Conservation (phyloP, 805 yeast species). For the Myxozyma melibiosi region DNA sequence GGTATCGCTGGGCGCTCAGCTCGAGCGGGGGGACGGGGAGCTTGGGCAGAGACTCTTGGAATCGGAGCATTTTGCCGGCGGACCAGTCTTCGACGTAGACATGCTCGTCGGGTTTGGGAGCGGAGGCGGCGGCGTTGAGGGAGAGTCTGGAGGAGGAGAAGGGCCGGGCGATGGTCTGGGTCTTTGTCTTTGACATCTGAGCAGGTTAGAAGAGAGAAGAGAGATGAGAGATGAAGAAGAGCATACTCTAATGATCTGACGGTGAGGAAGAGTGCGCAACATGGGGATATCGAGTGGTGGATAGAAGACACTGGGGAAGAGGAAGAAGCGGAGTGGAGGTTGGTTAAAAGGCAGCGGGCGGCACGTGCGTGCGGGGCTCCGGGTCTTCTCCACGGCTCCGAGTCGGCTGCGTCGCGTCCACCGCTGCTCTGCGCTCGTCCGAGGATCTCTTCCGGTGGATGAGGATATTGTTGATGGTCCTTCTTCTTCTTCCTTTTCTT, state of each 20-base stretch:
- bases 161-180: conserved; percentile 10
- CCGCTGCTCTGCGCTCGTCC: conserved; percentile 12
- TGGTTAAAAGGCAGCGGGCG: neutral
- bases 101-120: conserved; percentile 13
- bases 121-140: conserved; percentile 22
- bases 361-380: conserved; percentile 15
- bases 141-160: conserved; percentile 10
- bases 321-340: neutral
- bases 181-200: conserved; percentile 1
- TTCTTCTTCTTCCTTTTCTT: neutral
- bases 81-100: conserved; percentile 42
- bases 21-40: conserved; percentile 85
- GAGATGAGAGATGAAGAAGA: neutral
- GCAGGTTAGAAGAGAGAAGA: neutral
- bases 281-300: no score
- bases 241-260: no score
- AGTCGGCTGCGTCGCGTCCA: neutral
- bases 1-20: conserved; percentile 68
- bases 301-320: no score
- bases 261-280: no score
- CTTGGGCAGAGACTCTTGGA: conserved; percentile 73
- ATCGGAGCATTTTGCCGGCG: conserved; percentile 70
- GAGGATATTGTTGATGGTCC: neutral
- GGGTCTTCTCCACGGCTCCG: neutral
- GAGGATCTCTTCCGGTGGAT: conserved; percentile 8